Conservation (phyloP, 2,329 filamentous ascomycete genomes). For the Paraphaeosphaeria minitans region DNA sequence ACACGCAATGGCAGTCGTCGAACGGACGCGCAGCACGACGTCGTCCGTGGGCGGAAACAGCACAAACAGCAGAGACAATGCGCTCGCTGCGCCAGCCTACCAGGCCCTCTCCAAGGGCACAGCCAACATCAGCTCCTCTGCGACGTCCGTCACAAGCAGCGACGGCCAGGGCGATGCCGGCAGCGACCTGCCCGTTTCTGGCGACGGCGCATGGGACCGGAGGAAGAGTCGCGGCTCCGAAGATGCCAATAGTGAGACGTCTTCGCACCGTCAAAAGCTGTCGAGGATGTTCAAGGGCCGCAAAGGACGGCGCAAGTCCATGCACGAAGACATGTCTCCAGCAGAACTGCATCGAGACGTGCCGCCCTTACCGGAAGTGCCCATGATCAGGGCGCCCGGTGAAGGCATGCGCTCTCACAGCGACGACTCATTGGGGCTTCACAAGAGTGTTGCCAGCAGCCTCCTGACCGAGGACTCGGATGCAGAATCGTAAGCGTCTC, state of each 20-base stretch:
- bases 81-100: constrained; percentile 30
- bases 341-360: constrained; percentile 25
- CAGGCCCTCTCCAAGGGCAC: constrained; percentile 30
- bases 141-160: constrained; percentile 40
- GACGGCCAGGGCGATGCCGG: constrained; percentile 28
- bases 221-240: constrained; percentile 49
- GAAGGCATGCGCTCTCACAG: constrained; percentile 34
- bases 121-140: constrained; percentile 35
- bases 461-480: constrained; percentile 59
- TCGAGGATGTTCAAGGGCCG: constrained; percentile 60
- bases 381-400: constrained; percentile 19
- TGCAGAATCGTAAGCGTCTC: constrained; percentile 52
- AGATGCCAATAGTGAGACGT: constrained; percentile 48
- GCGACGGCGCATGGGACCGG: constrained; percentile 50
- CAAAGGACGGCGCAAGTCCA: constrained; percentile 29
- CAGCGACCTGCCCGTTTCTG: constrained; percentile 30
- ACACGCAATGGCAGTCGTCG: constrained; percentile 28
- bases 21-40: constrained; percentile 30
- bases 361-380: constrained; percentile 16
- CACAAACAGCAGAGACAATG: constrained; percentile 27
- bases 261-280: constrained; percentile 51
- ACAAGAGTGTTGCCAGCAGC: constrained; percentile 55
- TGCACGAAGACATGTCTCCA: constrained; percentile 34
- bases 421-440: constrained; percentile 49
- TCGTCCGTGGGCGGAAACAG: constrained; percentile 25